Evolutionary conservation across 495 filamentous ascomycete species (phyloP).

Genomic region (Neurospora terricola): DNA sequence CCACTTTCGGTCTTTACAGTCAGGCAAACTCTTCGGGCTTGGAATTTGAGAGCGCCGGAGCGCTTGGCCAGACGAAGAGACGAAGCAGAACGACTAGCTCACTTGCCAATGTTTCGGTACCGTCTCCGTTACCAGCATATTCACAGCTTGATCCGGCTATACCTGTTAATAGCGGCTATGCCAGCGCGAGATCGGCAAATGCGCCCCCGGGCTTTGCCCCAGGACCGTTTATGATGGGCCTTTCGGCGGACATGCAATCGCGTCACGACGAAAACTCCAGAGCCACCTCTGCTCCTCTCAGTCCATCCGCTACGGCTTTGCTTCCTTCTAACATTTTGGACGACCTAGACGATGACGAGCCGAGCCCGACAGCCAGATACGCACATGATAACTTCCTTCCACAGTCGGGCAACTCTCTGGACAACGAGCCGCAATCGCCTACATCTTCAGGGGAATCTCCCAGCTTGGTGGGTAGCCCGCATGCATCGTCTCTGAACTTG

Average conservation of each 20-base stretch:
- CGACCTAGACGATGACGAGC: slow-evolving; percentile 58
- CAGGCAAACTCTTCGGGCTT: slow-evolving; percentile 36
- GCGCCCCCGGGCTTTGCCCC: slow-evolving; percentile 39
- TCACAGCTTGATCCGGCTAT: slow-evolving; percentile 29
- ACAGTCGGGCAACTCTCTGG: slow-evolving; percentile 32
- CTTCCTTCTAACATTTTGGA: slow-evolving; percentile 71
- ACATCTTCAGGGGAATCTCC: slow-evolving; percentile 54
- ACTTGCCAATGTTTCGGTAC: slow-evolving; percentile 34
- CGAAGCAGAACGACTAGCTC: slow-evolving; percentile 49
- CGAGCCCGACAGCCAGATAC: slow-evolving; percentile 37
- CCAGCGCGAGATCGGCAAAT: slow-evolving; percentile 27
- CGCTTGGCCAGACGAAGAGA: slow-evolving; percentile 39
- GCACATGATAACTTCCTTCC: slow-evolving; percentile 19
- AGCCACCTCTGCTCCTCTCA: slow-evolving; percentile 56
- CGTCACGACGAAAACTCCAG: slow-evolving; percentile 34
- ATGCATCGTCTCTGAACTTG: slow-evolving; percentile 49
- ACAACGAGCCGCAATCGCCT: slow-evolving; percentile 55
- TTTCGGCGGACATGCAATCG: slow-evolving; percentile 25
- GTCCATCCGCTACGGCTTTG: slow-evolving; percentile 67
- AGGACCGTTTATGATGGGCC: slow-evolving; percentile 40
- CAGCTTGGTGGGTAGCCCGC: slow-evolving; percentile 60
- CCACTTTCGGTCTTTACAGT: slow-evolving; percentile 26
- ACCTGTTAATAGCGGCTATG: slow-evolving; percentile 21
- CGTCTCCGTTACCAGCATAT: slow-evolving; percentile 30
- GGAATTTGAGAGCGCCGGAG: slow-evolving; percentile 36